These are phyloP conservation scores for Spathaspora sp. DNA, from an alignment of 805 yeast genomes.

Conservation along the genomic window DNA sequence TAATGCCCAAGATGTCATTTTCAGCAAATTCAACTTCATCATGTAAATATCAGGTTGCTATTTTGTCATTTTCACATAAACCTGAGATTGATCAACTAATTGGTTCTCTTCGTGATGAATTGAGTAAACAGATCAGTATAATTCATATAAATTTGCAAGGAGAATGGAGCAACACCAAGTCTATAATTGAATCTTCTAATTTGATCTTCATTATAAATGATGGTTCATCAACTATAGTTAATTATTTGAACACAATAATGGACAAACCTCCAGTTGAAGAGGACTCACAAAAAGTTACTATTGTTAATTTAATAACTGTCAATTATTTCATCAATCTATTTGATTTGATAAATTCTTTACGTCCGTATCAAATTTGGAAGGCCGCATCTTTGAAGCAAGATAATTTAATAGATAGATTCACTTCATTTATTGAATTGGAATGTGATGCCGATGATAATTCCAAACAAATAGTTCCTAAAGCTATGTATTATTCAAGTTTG, in stretches of 20 bases:
- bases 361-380: conserved; percentile 40
- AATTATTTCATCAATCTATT: conserved; percentile 38
- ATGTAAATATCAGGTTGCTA: conserved; percentile 14
- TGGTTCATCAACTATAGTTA: conserved; percentile 29
- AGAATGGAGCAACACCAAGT: background rate
- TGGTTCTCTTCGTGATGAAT: conserved; percentile 11
- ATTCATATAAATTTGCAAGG: conserved; percentile 12
- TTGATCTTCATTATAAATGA: conserved; percentile 35
- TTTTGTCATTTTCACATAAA: conserved; percentile 18
- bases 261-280: conserved; percentile 3
- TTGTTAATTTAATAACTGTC: conserved; percentile 36
- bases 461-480: conserved; percentile 1
- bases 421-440: conserved; percentile 25
- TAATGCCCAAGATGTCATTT: conserved; percentile 35
- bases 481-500: conserved; percentile 22
- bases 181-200: conserved; percentile 14
- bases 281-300: conserved; percentile 23
- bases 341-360: conserved; percentile 28
- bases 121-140: conserved; percentile 12
- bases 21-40: conserved; percentile 11
- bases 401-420: conserved; percentile 21
- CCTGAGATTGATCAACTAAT: conserved; percentile 19
- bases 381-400: conserved; percentile 27
- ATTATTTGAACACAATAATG: conserved; percentile 17
- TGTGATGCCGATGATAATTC: conserved; percentile 5